A percentile compares a stretch with the other conserved stretches of the same genome.
These are phyloP conservation scores for Pouteria campechiana DNA, from an alignment of 179 eudicot species.

Conservation along the genomic window DNA sequence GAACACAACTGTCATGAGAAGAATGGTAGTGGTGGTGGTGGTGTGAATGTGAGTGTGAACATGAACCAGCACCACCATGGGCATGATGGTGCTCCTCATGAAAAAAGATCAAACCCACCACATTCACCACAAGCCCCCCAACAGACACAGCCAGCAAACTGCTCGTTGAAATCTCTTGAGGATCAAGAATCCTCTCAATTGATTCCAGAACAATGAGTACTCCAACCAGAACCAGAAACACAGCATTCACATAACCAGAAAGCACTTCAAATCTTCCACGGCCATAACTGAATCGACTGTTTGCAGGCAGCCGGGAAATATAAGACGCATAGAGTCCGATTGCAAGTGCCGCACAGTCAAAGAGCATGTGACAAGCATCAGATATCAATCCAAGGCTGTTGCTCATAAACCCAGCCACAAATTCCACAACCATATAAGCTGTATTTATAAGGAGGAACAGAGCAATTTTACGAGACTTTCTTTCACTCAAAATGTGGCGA, in stretches of 20 bases:
- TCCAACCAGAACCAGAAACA: constrained; percentile 90
- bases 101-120: constrained; percentile 82
- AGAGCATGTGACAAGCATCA: constrained; percentile 98
- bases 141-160: constrained; percentile 78
- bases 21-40: constrained; percentile 7
- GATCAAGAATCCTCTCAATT: constrained; percentile 91
- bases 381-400: constrained; percentile 97
- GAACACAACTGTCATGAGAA: constrained; percentile 15
- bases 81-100: constrained; percentile 99
- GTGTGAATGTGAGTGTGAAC: constrained; percentile 59
- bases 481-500: constrained; percentile 77
- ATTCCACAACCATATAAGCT: constrained; percentile 91
- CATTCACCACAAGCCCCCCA: constrained; percentile 84
- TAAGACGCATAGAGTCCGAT: constrained; percentile 96
- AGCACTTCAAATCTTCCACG: constrained; percentile 98
- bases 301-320: constrained; percentile 91
- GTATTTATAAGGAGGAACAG: constrained; percentile 90
- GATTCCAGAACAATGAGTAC: constrained; percentile 91
- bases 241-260: constrained; percentile 94
- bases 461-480: constrained; percentile 98
- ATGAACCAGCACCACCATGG: constrained; percentile 70
- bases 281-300: constrained; percentile 75
- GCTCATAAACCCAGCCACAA: constrained; percentile 93
- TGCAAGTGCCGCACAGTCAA: constrained; percentile 96
- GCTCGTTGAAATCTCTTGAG: constrained; percentile 86